These are phyloP conservation scores for Xylaria sp. DNA, from an alignment of 2,329 filamentous ascomycete genomes.

Conservation along the genomic window DNA sequence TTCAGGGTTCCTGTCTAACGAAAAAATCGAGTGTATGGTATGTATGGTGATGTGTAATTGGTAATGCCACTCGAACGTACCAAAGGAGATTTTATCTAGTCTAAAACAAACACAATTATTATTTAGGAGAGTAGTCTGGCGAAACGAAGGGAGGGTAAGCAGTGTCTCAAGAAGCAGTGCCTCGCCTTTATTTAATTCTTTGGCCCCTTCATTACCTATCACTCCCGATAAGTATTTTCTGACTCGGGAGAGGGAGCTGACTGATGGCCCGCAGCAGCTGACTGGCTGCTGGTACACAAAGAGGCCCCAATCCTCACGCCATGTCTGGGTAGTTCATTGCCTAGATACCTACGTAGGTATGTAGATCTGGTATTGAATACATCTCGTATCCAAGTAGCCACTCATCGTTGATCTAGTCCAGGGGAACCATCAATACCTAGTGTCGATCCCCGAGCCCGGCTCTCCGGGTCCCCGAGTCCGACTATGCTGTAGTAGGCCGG, in stretches of 20 bases:
- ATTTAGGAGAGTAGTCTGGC: conserved; percentile 23
- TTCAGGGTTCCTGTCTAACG: not conserved
- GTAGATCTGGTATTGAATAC: conserved; percentile 12
- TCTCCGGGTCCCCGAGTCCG: conserved; percentile 21
- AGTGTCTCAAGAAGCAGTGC: conserved; percentile 12
- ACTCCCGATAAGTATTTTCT: not conserved
- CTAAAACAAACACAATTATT: conserved; percentile 9
- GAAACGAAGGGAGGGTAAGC: conserved; percentile 17
- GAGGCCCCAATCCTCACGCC: conserved; percentile 6
- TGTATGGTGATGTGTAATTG: conserved; percentile 3
- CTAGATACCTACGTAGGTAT: not conserved
- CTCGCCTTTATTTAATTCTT: conserved; percentile 24
- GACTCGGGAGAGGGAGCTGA: conserved; percentile 17
- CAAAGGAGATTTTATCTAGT: not conserved
- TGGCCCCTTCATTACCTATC: not conserved
- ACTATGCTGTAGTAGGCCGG: not conserved
- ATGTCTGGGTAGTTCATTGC: not conserved
- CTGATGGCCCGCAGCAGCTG: conserved; percentile 20
- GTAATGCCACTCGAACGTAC: not conserved
- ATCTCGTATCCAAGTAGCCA: conserved; percentile 34
- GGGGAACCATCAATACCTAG: not conserved
- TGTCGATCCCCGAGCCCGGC: conserved; percentile 18
- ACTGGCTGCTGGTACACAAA: conserved; percentile 15
- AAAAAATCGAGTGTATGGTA: conserved; percentile 12
- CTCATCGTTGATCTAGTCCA: conserved; percentile 11